Conservation (phyloP, 2,329 filamentous ascomycete genomes). For the Chaetomium sp. region DNA sequence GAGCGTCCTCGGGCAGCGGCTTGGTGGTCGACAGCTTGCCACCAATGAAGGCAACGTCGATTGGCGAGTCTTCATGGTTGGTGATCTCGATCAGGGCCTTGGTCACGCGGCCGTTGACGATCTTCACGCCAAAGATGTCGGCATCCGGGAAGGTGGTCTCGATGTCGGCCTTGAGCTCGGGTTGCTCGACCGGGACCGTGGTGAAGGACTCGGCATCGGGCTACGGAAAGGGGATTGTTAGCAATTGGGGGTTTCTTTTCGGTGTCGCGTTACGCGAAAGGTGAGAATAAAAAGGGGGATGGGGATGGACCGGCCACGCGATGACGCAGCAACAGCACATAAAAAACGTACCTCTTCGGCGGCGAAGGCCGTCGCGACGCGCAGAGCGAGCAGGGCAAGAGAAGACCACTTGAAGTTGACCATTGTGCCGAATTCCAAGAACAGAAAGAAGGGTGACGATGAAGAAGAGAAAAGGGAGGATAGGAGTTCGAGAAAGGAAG, state of each 20-base stretch:
- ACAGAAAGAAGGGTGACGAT: constrained; percentile 10
- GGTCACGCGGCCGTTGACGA: constrained; percentile 86
- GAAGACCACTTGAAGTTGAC: constrained; percentile 66
- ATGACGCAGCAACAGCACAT: constrained; percentile 7
- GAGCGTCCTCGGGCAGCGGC: constrained; percentile 43
- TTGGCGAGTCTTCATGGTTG: constrained; percentile 73
- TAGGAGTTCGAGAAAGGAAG: constrained; percentile 8
- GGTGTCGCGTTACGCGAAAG: neutral
- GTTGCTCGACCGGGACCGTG: constrained; percentile 18
- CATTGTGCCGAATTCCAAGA: constrained; percentile 46
- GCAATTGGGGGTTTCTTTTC: neutral
- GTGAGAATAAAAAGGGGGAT: neutral
- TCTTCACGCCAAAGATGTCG: constrained; percentile 91
- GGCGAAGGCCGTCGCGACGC: constrained; percentile 58
- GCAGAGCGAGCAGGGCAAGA: constrained; percentile 64
- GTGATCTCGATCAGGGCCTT: constrained; percentile 73
- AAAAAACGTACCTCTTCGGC: constrained; percentile 50
- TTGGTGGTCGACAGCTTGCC: constrained; percentile 61
- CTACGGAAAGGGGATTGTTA: constrained; percentile 10
- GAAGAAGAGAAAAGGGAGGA: constrained; percentile 6
- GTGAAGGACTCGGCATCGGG: constrained; percentile 21
- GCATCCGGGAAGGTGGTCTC: constrained; percentile 58
- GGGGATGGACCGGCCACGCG: neutral
- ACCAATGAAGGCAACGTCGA: constrained; percentile 69
- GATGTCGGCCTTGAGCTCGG: constrained; percentile 57